A percentile compares a stretch with the other conserved stretches of the same genome.
phyloP scores from a whole-genome alignment of 78 protist genomes.

The Planoprotostelium fungivorum region DNA sequence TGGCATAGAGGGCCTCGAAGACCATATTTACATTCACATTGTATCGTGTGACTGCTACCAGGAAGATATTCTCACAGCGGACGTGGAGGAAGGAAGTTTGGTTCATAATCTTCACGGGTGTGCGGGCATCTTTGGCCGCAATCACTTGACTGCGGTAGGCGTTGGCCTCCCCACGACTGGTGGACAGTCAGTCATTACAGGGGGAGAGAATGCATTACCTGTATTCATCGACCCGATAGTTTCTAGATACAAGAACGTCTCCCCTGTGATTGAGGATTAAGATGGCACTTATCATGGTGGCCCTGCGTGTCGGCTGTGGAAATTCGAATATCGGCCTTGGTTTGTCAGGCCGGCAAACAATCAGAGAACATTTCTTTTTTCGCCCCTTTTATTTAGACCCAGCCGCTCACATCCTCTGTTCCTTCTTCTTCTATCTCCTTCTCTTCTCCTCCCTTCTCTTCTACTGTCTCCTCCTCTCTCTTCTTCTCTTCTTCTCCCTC shows the following conservation, averaged over 20 bases:
- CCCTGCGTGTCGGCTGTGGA: too few relatives aligned
- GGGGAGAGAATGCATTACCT: background rate
- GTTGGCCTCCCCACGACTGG: constrained; percentile 74
- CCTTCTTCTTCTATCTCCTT: too few relatives aligned
- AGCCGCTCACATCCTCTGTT: too few relatives aligned
- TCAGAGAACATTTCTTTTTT: too few relatives aligned
- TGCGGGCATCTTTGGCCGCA: constrained; percentile 63
- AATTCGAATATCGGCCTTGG: too few relatives aligned
- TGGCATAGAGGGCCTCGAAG: constrained; percentile 74
- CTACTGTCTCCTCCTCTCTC: too few relatives aligned
- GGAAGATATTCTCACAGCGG: constrained; percentile 62
- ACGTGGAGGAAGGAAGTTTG: constrained; percentile 78
- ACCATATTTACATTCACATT: constrained; percentile 88
- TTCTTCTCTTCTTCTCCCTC: too few relatives aligned
- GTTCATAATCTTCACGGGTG: constrained; percentile 78
- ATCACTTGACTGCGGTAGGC: constrained; percentile 75
- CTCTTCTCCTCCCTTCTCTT: too few relatives aligned
- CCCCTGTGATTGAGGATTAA: constrained; percentile 84
- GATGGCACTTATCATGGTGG: constrained; percentile 84
- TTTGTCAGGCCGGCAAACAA: too few relatives aligned
- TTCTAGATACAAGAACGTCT: constrained; percentile 80
- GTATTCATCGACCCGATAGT: constrained; percentile 75
- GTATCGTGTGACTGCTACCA: constrained; percentile 80
- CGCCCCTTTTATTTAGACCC: too few relatives aligned
- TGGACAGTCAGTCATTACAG: background rate